phyloP scores from a whole-genome alignment of 2,329 filamentous ascomycete species.

The Proliferodiscus dingleyae region DNA sequence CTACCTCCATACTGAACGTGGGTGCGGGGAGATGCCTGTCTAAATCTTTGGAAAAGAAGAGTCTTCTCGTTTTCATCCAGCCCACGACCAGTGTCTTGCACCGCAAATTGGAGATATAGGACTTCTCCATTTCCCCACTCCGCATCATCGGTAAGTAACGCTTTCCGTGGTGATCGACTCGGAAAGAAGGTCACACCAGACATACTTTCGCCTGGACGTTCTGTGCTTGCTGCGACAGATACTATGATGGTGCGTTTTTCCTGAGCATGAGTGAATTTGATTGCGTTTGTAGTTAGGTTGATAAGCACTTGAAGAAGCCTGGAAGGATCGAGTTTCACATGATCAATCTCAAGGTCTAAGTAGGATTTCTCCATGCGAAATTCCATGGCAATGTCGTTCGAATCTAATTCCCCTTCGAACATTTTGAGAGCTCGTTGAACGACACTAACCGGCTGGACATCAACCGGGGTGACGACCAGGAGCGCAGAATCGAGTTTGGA shows the following conservation, averaged over 20 bases:
- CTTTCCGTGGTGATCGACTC: constrained; percentile 27
- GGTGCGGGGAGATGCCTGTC: constrained; percentile 74
- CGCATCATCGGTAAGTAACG: constrained; percentile 22
- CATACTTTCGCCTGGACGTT: constrained; percentile 45
- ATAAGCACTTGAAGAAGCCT: constrained; percentile 76
- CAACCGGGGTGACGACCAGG: constrained; percentile 64
- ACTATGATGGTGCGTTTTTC: constrained; percentile 48
- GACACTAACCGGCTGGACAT: constrained; percentile 61
- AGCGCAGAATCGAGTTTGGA: constrained; percentile 68
- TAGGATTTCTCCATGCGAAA: constrained; percentile 67
- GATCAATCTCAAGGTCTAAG: constrained; percentile 58
- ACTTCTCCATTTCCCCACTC: constrained; percentile 67
- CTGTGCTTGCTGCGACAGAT: constrained; percentile 27
- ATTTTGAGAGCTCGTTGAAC: constrained; percentile 69
- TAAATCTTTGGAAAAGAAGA: constrained; percentile 72
- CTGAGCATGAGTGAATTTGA: constrained; percentile 73
- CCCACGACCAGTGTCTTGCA: constrained; percentile 73
- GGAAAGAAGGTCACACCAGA: constrained; percentile 33
- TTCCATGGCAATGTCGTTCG: constrained; percentile 66
- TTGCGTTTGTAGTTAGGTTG: constrained; percentile 75
- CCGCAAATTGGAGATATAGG: constrained; percentile 67
- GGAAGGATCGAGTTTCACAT: constrained; percentile 72
- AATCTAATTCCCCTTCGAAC: constrained; percentile 71
- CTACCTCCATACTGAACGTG: constrained; percentile 78
- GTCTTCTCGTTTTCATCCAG: constrained; percentile 67